Evolutionary conservation across 1,284 basidiomycete genomes (phyloP).

Genomic region (Naganishia sp.): DNA sequence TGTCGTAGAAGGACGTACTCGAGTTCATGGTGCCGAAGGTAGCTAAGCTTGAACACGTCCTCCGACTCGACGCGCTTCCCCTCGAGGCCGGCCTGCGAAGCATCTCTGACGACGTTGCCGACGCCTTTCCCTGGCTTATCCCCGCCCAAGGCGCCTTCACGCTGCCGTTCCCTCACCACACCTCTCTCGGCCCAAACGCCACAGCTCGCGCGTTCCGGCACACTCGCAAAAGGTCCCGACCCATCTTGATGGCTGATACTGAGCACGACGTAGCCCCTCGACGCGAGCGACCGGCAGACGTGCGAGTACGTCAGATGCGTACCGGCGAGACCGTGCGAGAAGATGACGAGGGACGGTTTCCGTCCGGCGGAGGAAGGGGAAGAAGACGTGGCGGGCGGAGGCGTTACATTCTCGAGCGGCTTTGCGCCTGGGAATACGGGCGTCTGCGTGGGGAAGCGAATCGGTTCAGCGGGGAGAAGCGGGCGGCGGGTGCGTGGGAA

Average conservation of each 20-base stretch:
- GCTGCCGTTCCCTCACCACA: constrained; percentile 26
- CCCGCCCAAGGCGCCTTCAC: constrained; percentile 11
- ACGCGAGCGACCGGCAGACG: constrained; percentile 67
- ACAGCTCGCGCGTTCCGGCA: constrained; percentile 33
- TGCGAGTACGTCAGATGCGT: constrained; percentile 64
- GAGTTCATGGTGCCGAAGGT: constrained; percentile 60
- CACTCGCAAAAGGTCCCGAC: constrained; percentile 60
- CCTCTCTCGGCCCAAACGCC: constrained; percentile 1
- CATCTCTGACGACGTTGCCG: not conserved
- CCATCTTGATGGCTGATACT: constrained; percentile 78
- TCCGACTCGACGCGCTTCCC: constrained; percentile 16
- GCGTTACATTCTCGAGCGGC: not conserved
- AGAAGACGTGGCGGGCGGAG: constrained; percentile 24
- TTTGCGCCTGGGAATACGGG: constrained; percentile 38
- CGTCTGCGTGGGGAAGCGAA: constrained; percentile 31
- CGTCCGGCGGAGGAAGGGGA: not conserved
- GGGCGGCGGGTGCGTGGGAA: not conserved
- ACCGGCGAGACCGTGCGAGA: constrained; percentile 79
- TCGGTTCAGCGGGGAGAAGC: not conserved
- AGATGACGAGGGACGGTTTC: constrained; percentile 70
- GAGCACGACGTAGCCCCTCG: constrained; percentile 71
- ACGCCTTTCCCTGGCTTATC: constrained; percentile 20
- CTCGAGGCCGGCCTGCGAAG: not conserved
- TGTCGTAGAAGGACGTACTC: constrained; percentile 53
- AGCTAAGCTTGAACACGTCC: constrained; percentile 45